Base-by-base conservation (phyloP, 2,329 filamentous ascomycete species). In the Cladorrhinum sp. region DNA sequence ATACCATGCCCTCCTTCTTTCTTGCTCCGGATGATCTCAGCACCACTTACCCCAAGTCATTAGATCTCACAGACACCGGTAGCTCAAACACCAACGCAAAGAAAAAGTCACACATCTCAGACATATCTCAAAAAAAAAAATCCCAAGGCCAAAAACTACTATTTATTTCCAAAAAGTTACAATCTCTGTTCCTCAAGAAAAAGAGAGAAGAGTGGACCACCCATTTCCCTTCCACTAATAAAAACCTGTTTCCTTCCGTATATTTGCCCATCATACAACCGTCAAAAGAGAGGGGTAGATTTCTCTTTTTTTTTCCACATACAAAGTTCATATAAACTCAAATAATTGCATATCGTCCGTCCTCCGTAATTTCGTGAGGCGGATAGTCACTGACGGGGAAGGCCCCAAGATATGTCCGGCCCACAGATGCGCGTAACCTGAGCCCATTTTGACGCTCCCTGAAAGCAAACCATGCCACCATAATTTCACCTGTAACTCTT, bases 391-490 rank as follows among this genome's bases (percentile, higher is more conserved):
- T 41, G 10, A n/a, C 16, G 7, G 5, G 36, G 36, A 41, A 29
- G 25, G 12, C 36, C 36, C 7, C 16, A 41, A 41, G 36, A n/a
- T n/a, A n/a, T n/a, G 25, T 29, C 10, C 10, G 4, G 25, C 25
- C 25, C 25, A 4, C 25, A 29, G 25, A 29, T 10, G 5, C 4
- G 25, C 25, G 10, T 5, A 29, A 29, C 25, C 4, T 29, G 25
- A 5, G 25, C n/a, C n/a, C n/a, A n/a, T 29, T 29, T 41, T 6
- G 36, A n/a, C 36, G 12, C 36, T 41, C 36, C 36, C 36, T 13
- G 16, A 41, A 13, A 29, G 10, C 4, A 29, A 29, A 29, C 10
- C 59, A 61, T 61, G 25, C 59, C 59, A 16, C 25, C 55, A 25
- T 61, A 57, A 53, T 23, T 49, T 53, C 25, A 5, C 25, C 25